Evolutionary conservation across 2,329 filamentous ascomycete genomes (phyloP).

Genomic region (Xylariaceae sp.): DNA sequence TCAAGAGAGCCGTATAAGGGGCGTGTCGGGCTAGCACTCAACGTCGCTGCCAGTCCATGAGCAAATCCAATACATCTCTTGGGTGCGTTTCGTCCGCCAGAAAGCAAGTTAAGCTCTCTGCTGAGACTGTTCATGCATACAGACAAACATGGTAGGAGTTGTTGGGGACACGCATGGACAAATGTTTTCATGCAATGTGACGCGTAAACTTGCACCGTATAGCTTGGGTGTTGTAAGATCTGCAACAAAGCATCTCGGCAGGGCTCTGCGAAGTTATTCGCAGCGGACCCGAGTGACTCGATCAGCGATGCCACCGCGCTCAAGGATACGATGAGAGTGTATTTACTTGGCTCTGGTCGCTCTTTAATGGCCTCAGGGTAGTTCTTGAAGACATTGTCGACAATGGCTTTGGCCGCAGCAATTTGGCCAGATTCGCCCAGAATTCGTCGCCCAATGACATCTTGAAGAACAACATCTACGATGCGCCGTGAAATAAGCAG

Average conservation of each 20-base stretch:
- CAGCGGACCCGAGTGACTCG: conserved; percentile 74
- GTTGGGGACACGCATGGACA: conserved; percentile 85
- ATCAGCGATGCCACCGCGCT: conserved; percentile 78
- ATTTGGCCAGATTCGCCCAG: conserved; percentile 87
- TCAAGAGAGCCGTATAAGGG: conserved; percentile 94
- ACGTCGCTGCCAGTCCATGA: conserved; percentile 82
- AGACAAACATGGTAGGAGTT: conserved; percentile 84
- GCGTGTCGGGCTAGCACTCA: conserved; percentile 83
- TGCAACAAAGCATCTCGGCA: conserved; percentile 86
- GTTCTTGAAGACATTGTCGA: conserved; percentile 89
- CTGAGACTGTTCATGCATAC: conserved; percentile 96
- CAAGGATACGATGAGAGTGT: conserved; percentile 73
- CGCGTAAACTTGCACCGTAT: conserved; percentile 89
- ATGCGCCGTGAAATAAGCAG: conserved; percentile 81
- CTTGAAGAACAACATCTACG: conserved; percentile 77
- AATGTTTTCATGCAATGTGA: conserved; percentile 83
- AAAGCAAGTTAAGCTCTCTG: conserved; percentile 76
- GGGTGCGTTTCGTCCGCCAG: conserved; percentile 70
- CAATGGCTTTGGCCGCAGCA: conserved; percentile 72
- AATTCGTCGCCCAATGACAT: conserved; percentile 74
- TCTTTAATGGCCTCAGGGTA: conserved; percentile 89
- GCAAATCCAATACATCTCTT: conserved; percentile 86
- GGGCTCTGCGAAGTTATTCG: conserved; percentile 71
- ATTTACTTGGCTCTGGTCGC: conserved; percentile 81
- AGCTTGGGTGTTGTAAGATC: conserved; percentile 89